These are phyloP conservation scores for Penicillium taxi DNA, from an alignment of 495 filamentous ascomycete genomes.

Conservation along the genomic window DNA sequence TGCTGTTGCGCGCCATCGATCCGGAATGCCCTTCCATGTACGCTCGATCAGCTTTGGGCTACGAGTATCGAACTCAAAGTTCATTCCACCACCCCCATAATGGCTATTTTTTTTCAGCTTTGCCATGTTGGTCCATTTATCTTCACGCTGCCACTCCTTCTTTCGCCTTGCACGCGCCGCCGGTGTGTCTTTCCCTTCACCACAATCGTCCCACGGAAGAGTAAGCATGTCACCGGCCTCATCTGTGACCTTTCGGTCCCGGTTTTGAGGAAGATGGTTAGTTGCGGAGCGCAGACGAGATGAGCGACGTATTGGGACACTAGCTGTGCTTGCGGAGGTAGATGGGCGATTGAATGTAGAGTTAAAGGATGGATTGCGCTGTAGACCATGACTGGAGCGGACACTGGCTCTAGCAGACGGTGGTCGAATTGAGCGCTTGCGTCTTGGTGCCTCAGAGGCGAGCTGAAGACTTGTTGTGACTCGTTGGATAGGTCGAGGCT, in stretches of 20 bases:
- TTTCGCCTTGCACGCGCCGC: constrained; percentile 53
- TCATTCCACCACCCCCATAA: constrained; percentile 73
- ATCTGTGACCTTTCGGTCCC: constrained; percentile 65
- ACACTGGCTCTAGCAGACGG: constrained; percentile 35
- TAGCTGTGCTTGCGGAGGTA: constrained; percentile 42
- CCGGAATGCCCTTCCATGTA: constrained; percentile 97
- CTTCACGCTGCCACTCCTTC: constrained; percentile 76
- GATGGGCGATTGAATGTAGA: constrained; percentile 24
- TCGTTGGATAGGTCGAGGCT: constrained; percentile 50
- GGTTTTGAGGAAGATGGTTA: constrained; percentile 70
- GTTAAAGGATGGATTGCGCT: constrained; percentile 32
- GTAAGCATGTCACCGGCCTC: constrained; percentile 89
- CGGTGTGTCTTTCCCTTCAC: constrained; percentile 45
- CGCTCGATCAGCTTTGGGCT: constrained; percentile 82
- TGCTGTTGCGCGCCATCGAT: constrained; percentile 86
- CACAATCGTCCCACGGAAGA: constrained; percentile 56
- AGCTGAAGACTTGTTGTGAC: constrained; percentile 58
- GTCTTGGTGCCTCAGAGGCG: constrained; percentile 55
- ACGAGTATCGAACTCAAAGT: constrained; percentile 79
- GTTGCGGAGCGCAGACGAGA: constrained; percentile 54
- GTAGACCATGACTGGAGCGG: constrained; percentile 47
- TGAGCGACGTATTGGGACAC: constrained; percentile 30
- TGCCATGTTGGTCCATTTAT: constrained; percentile 98
- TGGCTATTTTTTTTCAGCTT: constrained; percentile 48
- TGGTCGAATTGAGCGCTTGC: constrained; percentile 46